Percentiles rank a stretch among this genome's conserved stretches.
phyloP scores from a whole-genome alignment of 345 rosid species.

The Citrus unshiu region DNA sequence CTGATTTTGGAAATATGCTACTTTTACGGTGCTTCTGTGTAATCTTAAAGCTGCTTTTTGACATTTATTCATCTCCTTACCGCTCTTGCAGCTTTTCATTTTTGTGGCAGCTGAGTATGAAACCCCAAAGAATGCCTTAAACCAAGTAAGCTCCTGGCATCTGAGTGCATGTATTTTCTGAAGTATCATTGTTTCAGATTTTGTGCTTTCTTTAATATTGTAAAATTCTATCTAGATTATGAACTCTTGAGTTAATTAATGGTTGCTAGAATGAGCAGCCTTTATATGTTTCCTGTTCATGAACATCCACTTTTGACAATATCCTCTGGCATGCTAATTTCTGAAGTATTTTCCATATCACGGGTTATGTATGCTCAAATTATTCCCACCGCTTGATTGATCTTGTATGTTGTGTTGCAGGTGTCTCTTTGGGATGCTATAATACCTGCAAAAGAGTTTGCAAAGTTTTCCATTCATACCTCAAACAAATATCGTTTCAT shows the following conservation, averaged over 20 bases:
- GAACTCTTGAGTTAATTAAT: neutral
- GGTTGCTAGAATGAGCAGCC: neutral
- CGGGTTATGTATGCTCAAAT: neutral
- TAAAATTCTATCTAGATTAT: neutral
- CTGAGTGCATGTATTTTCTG: neutral
- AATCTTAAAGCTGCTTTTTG: neutral
- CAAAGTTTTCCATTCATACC: conserved; percentile 69
- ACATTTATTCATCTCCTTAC: neutral
- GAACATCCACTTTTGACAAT: neutral
- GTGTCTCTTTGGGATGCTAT: conserved; percentile 97
- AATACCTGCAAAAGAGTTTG: conserved; percentile 74
- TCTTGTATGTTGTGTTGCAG: conserved; percentile 28
- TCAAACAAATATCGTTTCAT: conserved; percentile 89
- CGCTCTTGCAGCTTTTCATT: conserved; percentile 59
- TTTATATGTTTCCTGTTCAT: neutral
- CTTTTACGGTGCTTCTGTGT: neutral
- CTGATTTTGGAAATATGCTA: neutral
- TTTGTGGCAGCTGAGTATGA: conserved; percentile 89
- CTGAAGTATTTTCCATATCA: neutral
- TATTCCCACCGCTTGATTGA: neutral
- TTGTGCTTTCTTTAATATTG: neutral
- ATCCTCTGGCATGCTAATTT: neutral
- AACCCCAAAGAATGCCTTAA: conserved; percentile 73
- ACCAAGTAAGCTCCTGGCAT: conserved; percentile 58
- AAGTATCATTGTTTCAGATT: neutral